Conservation (phyloP, 2,329 filamentous ascomycete species). For the Arthroderma sp. region DNA sequence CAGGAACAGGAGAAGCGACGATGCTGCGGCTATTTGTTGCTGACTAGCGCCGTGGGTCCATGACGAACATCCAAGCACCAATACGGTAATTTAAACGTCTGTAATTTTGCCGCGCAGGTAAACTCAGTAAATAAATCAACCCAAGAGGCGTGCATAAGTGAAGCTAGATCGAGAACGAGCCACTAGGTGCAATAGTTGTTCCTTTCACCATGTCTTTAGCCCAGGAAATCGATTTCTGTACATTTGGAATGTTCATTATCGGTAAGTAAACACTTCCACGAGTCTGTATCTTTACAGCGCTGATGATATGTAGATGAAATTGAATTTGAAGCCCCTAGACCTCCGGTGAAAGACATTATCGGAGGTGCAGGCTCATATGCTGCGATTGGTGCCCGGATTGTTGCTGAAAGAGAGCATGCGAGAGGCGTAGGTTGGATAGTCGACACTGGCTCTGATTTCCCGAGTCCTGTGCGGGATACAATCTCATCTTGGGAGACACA, state of each 20-base stretch:
- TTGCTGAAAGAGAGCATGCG: conserved; percentile 57
- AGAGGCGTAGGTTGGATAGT: conserved; percentile 75
- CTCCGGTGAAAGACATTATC: conserved; percentile 60
- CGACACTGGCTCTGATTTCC: conserved; percentile 81
- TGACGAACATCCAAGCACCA: too few species aligned
- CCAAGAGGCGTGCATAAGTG: too few species aligned
- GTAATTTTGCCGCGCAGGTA: too few species aligned
- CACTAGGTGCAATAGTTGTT: background rate
- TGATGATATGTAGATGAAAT: conserved; percentile 59
- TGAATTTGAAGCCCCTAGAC: conserved; percentile 59
- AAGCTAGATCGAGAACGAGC: too few species aligned
- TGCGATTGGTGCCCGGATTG: conserved; percentile 74
- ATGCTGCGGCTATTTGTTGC: too few species aligned
- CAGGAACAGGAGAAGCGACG: too few species aligned
- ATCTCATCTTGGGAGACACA: conserved; percentile 67
- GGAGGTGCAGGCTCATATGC: conserved; percentile 82
- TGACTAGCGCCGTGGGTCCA: too few species aligned
- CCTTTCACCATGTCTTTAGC: background rate
- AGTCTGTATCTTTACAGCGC: background rate
- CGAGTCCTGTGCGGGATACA: conserved; percentile 45
- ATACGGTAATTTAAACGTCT: too few species aligned
- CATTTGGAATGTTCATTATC: conserved; percentile 52
- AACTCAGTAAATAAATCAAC: too few species aligned
- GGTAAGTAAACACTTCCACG: conserved; percentile 26
- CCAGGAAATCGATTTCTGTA: conserved; percentile 41